These are phyloP conservation scores for Fraxinus nigra DNA, from an alignment of 305 asterid genomes.

Conservation along the genomic window DNA sequence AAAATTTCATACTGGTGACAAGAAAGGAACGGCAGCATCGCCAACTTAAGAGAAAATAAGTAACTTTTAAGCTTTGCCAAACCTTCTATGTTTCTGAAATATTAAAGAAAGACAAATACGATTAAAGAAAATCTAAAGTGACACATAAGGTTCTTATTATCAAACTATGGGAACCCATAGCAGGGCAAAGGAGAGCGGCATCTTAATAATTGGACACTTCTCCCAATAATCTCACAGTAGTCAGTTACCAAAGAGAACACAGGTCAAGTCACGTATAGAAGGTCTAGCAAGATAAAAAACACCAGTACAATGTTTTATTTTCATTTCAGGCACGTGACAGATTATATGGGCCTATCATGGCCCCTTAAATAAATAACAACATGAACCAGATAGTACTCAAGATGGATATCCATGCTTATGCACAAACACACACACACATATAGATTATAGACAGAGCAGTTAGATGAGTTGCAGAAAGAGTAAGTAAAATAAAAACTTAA, in stretches of 20 bases:
- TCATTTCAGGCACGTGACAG: slow-evolving; percentile 3
- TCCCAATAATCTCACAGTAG: neutral
- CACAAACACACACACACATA: neutral
- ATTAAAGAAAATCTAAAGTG: neutral
- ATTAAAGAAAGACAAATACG: neutral
- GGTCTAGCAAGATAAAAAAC: neutral
- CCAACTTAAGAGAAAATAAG: slow-evolving; percentile 1
- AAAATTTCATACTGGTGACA: slow-evolving; percentile 13
- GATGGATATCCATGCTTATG: neutral
- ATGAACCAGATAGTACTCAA: neutral
- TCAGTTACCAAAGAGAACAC: slow-evolving; percentile 1
- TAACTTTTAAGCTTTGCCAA: neutral
- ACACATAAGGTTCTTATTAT: neutral
- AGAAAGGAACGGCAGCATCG: slow-evolving; percentile 11
- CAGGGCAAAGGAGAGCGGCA: neutral
- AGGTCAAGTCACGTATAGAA: neutral
- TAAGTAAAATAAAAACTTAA: neutral
- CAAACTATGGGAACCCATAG: slow-evolving; percentile 6
- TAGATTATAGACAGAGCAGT: slow-evolving; percentile 1
- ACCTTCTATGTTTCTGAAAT: neutral
- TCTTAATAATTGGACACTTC: neutral
- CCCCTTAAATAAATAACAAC: neutral
- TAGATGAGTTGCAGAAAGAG: neutral
- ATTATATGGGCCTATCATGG: neutral
- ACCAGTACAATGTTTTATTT: neutral